Evolutionary conservation across 169 alveolate genomes (phyloP), one percentile per base, ranked within the genome.

Genomic region (Babesia divergens): DNA sequence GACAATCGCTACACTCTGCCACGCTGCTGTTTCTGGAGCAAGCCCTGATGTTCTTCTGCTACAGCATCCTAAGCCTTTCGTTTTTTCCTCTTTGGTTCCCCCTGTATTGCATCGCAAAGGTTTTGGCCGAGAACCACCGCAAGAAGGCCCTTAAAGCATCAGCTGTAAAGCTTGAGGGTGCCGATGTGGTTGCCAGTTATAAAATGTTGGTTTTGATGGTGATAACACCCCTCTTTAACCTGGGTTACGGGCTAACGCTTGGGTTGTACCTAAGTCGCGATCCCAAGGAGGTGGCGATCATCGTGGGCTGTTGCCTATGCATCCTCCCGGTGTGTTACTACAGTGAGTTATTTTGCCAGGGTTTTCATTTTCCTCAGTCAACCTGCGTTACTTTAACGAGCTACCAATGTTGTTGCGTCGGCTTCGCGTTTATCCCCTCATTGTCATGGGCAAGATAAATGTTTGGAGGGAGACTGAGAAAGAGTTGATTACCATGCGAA

Each of bases 171-270:
- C 76, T 92, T 38, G 91, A 84, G 53, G 96, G 94, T 7, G 75
- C 91, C n/a, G 96, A 91, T 62, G 96, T 92, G 38, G 91, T 91
- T 43, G 95, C 94, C 18, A 91, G 96, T 50, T 92, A 91, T 83
- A 92, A 92, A 83, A 84, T 91, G n/a, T 75, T 92, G 65, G 96
- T 92, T 20, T 86, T 91, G 37, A 65, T 92, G 56, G 96, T 90
- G 18, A 52, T 92, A 22, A 82, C 92, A 26, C 96, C 96, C 22
- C 67, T 90, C n/a, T 83, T 92, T 67, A 92, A 90, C 65, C 54
- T 91, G 38, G 50, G 88, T 32, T 90, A 91, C 79, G 96, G 95
- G 3, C 71, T 90, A 43, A 26, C 90, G 34, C 83, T 92, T 53
- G 94, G 96, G 44, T 28, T 85, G 29, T 79, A 60, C 54, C 43